Evolutionary conservation across 2,329 filamentous ascomycete genomes (phyloP).

Genomic region (Simplicillium sp.): DNA sequence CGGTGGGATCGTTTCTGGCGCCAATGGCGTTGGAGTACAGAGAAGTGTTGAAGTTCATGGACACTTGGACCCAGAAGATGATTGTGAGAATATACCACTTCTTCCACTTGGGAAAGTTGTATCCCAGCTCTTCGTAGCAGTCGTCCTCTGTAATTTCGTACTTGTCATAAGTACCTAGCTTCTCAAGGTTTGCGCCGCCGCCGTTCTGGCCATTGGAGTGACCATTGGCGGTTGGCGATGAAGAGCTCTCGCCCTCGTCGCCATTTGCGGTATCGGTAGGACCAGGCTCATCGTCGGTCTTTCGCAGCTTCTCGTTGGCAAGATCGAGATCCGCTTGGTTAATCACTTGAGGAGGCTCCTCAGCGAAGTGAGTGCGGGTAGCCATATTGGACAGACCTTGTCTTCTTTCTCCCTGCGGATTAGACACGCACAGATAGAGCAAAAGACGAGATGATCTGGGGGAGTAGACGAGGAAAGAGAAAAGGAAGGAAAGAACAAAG

Average conservation of each 20-base stretch:
- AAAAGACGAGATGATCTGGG: too few relatives aligned
- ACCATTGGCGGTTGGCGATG: constrained; percentile 3
- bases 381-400: not conserved
- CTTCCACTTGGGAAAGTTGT: constrained; percentile 47
- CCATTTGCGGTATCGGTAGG: constrained; percentile 4
- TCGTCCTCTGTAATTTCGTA: constrained; percentile 44
- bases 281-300: not conserved
- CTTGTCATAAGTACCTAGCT: constrained; percentile 27
- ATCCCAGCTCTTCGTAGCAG: constrained; percentile 58
- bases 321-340: constrained; percentile 22
- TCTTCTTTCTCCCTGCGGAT: not conserved
- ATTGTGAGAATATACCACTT: constrained; percentile 68
- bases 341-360: constrained; percentile 27
- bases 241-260: constrained; percentile 21
- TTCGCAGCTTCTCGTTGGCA: constrained; percentile 27
- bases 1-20: not conserved
- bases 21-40: constrained; percentile 60
- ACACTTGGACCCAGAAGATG: constrained; percentile 65
- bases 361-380: constrained; percentile 18
- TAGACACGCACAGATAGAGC: too few relatives aligned
- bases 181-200: constrained; percentile 16
- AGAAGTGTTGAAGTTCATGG: constrained; percentile 73
- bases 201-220: constrained; percentile 21
- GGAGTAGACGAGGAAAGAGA: not conserved
- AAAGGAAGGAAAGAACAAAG: not conserved